Conservation (phyloP, 2,329 filamentous ascomycete species). For the Calonectria pauciramosa region DNA sequence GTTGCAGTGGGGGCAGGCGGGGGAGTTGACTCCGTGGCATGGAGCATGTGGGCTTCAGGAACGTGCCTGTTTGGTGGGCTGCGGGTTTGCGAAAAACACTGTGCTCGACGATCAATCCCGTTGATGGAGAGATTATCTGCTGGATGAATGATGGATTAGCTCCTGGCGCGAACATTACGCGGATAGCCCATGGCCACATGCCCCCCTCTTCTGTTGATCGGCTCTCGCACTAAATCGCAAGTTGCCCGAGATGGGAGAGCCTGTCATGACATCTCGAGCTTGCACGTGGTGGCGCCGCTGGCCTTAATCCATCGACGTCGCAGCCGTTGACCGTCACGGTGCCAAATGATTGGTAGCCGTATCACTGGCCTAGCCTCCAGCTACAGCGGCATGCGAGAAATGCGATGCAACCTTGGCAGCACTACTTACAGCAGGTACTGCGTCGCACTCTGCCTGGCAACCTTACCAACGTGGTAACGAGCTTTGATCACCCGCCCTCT, state of each 20-base stretch:
- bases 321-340: slow-evolving; percentile 31
- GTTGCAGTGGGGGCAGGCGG: background rate
- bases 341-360: slow-evolving; percentile 38
- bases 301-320: background rate
- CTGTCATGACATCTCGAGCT: slow-evolving; percentile 22
- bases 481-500: background rate
- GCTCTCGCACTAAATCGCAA: background rate
- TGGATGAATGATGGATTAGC: background rate
- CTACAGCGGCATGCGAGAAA: background rate
- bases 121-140: background rate
- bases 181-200: background rate
- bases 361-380: background rate
- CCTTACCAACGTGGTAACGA: background rate
- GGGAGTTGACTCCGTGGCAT: background rate
- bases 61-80: slow-evolving; percentile 4
- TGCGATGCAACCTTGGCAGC: background rate
- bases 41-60: slow-evolving; percentile 10
- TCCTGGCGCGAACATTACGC: background rate
- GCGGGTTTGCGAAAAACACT: background rate
- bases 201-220: background rate
- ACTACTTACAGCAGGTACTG: background rate
- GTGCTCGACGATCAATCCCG: background rate
- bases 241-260: background rate
- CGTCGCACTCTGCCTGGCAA: background rate
- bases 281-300: slow-evolving; percentile 38